Percentiles rank a stretch among this genome's conserved stretches.
Conservation (phyloP, 441 rosid genomes). For the Mallotus repandus region DNA sequence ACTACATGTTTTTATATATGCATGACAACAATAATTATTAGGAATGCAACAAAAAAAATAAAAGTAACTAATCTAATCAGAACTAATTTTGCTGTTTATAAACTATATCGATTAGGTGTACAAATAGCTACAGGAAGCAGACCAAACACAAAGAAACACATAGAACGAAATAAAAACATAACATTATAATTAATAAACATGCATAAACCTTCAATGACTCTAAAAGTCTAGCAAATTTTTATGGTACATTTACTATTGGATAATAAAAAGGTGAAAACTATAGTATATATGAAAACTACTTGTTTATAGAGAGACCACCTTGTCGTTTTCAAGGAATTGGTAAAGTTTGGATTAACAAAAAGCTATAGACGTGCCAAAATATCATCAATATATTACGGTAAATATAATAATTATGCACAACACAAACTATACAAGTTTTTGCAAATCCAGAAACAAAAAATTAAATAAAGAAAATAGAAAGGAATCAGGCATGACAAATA, state of each 20-base stretch:
- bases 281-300: constrained; percentile 23
- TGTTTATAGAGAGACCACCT: constrained; percentile 28
- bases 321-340: constrained; percentile 31
- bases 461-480: background rate
- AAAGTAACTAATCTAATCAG: background rate
- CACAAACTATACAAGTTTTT: constrained; percentile 22
- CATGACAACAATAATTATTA: constrained; percentile 40
- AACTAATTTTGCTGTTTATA: constrained; percentile 28
- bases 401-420: constrained; percentile 36
- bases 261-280: constrained; percentile 20
- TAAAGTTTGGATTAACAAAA: constrained; percentile 25
- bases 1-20: constrained; percentile 36
- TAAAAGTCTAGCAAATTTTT: background rate
- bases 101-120: constrained; percentile 19
- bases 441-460: background rate
- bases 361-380: constrained; percentile 43
- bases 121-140: background rate
- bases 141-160: background rate
- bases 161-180: background rate
- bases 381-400: constrained; percentile 35
- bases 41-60: constrained; percentile 3
- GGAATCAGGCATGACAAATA: constrained; percentile 68
- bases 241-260: constrained; percentile 9
- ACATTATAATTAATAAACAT: background rate
- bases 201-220: background rate